Conservation (phyloP, 257 asterid genomes). For the Solanum bulbocastanum region DNA sequence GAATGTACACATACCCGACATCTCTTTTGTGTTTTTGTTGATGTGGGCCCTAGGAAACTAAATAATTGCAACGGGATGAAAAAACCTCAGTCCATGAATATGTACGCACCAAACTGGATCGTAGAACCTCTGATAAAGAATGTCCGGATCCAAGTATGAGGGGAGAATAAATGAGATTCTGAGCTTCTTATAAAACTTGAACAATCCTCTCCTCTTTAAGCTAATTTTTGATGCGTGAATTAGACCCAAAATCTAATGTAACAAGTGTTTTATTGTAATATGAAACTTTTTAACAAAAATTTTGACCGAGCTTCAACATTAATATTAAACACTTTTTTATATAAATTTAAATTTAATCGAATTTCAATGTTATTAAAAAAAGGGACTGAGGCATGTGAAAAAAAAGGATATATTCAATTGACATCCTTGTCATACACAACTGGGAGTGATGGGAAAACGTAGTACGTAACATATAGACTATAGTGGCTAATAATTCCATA, state of each 20-base stretch:
- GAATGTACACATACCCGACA: neutral
- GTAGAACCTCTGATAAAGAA: neutral
- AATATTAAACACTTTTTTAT: neutral
- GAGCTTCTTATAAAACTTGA: neutral
- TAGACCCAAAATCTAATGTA: neutral
- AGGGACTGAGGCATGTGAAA: neutral
- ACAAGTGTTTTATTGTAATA: neutral
- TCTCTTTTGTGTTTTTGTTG: neutral
- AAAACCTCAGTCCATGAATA: neutral
- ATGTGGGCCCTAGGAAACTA: neutral
- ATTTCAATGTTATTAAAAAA: neutral
- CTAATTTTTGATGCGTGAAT: neutral
- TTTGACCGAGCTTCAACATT: neutral
- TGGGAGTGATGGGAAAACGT: neutral
- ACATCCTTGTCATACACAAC: neutral
- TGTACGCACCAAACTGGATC: neutral
- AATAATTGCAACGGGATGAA: neutral
- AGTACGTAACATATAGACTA: neutral
- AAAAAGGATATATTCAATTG: neutral
- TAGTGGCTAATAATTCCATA: neutral
- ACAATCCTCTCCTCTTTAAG: neutral
- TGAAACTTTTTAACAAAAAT: neutral
- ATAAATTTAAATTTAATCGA: neutral
- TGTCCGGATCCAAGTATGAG: neutral
- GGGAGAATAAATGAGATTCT: neutral